These are phyloP conservation scores for Hypoxylon cercidicola DNA, from an alignment of 495 filamentous ascomycete genomes.

Conservation along the genomic window DNA sequence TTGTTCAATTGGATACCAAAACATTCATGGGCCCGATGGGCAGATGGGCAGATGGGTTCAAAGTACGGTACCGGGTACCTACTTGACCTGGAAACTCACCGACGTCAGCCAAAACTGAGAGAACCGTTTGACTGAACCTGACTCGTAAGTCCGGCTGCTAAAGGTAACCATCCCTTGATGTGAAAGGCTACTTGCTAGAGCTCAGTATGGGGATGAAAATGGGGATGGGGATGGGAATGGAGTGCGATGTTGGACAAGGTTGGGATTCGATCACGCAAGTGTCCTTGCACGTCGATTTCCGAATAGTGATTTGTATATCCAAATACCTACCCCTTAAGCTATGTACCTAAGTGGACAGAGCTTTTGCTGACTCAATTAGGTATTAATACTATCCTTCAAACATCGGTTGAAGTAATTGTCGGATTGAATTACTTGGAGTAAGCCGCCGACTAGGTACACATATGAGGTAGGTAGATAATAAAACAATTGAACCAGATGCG, in stretches of 20 bases:
- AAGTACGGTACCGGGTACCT: slow-evolving; percentile 15
- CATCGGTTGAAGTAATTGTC: too few relatives aligned
- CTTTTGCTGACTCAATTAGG: too few relatives aligned
- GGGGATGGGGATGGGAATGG: background rate
- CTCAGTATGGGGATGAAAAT: background rate
- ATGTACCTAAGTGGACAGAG: too few relatives aligned
- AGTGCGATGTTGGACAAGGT: slow-evolving; percentile 8
- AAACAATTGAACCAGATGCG: too few relatives aligned
- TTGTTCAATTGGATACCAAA: background rate
- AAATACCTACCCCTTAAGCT: too few relatives aligned
- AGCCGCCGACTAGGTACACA: too few relatives aligned
- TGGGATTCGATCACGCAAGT: slow-evolving; percentile 39
- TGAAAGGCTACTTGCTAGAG: background rate
- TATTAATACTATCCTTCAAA: too few relatives aligned
- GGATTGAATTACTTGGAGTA: too few relatives aligned
- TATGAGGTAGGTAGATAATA: too few relatives aligned
- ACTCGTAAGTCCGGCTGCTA: slow-evolving; percentile 31
- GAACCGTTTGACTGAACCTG: slow-evolving; percentile 15
- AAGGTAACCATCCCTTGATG: slow-evolving; percentile 5
- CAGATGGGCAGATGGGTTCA: slow-evolving; percentile 5
- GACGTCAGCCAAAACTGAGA: slow-evolving; percentile 15
- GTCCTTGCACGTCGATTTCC: slow-evolving; percentile 32
- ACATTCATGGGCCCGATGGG: slow-evolving; percentile 10
- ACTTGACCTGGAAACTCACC: slow-evolving; percentile 4
- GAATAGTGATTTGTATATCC: slow-evolving; percentile 22